Evolutionary conservation across 257 asterid genomes (phyloP), one percentile per base, ranked within the genome.

Genomic region (Nicotiana tomentosiformis): DNA sequence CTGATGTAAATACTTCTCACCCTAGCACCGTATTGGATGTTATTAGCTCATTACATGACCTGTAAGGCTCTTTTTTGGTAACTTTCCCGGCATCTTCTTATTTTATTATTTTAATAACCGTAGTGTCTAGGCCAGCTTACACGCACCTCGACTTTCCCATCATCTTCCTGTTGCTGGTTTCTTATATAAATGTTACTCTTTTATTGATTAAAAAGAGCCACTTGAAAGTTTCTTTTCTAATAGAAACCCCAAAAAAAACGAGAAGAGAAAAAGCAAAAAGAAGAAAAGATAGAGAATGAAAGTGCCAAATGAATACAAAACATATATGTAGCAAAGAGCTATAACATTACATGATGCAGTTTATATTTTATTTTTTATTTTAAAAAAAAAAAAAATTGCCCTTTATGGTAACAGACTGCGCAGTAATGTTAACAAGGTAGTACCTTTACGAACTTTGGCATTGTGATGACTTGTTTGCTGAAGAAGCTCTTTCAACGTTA

Each of bases 391-490:
- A 56, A 3, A 7, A 23, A 46, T n/a, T 12, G 17, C 78, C 32
- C 43, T 46, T 64, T 53, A 9, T 56, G 12, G 64, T 80, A 60
- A 62, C 62, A 7, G 26, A 49, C 79, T 49, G 62, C 26, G 68
- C 11, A 23, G 51, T 8, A 57, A 51, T 62, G 18, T 35, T 72
- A 26, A 61, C 80, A 74, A 18, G 20, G 43, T 23, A 58, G 49
- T 20, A 93, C 98, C 98, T 90, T 89, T 93, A 49, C 99, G 97
- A 82, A 90, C 94, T 92, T 93, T 94, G 15, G 95, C 89, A 89
- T 92, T 96, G 88, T 96, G 95, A 87, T 96, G 99, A 84, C 95
- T 90, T 14, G 98, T 90, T 80, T 96, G 99, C 86, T 96, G 98
- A 86, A 96, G 96, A 80, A 96, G 93, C 95, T 96, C 98, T 91